These are phyloP conservation scores for Fusarium nisikadoi DNA, from an alignment of 2,329 filamentous ascomycete genomes.

Conservation along the genomic window DNA sequence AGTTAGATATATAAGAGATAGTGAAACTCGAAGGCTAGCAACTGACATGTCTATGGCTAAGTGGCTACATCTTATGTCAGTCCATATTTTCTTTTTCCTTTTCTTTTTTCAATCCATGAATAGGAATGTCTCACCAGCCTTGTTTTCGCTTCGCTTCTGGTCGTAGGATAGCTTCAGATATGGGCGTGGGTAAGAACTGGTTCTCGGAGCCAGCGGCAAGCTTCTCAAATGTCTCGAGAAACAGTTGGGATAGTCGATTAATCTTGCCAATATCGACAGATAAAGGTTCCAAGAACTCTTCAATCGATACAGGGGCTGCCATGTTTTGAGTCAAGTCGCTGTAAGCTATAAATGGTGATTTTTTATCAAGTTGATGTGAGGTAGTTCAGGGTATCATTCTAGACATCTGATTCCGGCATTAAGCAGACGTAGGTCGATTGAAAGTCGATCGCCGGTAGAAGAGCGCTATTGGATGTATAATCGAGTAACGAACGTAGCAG, in stretches of 20 bases:
- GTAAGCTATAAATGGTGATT: not conserved
- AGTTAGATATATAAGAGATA: constrained; percentile 16
- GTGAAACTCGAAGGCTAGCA: not conserved
- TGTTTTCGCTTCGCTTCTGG: constrained; percentile 56
- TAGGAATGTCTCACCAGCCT: constrained; percentile 59
- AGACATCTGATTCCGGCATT: not conserved
- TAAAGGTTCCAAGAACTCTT: constrained; percentile 63
- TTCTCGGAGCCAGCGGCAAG: constrained; percentile 63
- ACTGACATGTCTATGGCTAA: constrained; percentile 74
- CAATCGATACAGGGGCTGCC: constrained; percentile 38
- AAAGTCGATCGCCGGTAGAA: not conserved
- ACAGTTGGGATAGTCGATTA: constrained; percentile 58
- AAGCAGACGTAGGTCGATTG: not conserved
- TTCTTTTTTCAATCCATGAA: not conserved
- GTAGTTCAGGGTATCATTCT: constrained; percentile 27
- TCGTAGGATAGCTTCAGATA: constrained; percentile 67
- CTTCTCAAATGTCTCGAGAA: constrained; percentile 59
- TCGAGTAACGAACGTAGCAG: not conserved
- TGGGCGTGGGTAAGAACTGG: constrained; percentile 71
- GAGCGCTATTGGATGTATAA: not conserved
- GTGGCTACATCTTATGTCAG: constrained; percentile 55
- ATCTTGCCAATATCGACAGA: constrained; percentile 59
- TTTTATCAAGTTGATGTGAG: not conserved
- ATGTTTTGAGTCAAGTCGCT: constrained; percentile 9
- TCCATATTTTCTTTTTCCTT: not conserved